A percentile compares a stretch with the other conserved stretches of the same genome.
These are phyloP conservation scores for Leptographium flavum DNA, from an alignment of 2,329 filamentous ascomycete species.

Conservation along the genomic window DNA sequence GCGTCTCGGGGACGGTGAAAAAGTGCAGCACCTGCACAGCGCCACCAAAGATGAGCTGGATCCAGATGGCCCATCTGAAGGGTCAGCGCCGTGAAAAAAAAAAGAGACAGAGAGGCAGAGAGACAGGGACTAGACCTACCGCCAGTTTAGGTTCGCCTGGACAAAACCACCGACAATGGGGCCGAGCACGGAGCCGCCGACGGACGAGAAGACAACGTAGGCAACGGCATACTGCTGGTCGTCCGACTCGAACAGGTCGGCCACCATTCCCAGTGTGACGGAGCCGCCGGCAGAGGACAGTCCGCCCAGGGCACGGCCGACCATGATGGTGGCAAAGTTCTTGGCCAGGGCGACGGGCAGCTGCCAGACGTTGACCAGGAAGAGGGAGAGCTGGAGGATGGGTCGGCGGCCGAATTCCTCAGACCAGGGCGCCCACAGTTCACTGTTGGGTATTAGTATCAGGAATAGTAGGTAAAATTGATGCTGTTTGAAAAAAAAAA, in stretches of 20 bases:
- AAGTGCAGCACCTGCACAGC: slow-evolving; percentile 54
- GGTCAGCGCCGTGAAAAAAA: neutral
- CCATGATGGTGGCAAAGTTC: slow-evolving; percentile 57
- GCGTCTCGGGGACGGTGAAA: slow-evolving; percentile 61
- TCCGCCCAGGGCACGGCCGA: slow-evolving; percentile 56
- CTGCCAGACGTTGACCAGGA: slow-evolving; percentile 67
- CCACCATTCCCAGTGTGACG: slow-evolving; percentile 62
- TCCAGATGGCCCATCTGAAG: slow-evolving; percentile 52
- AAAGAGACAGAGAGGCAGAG: too few relatives aligned
- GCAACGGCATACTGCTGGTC: slow-evolving; percentile 62
- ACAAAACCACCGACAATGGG: slow-evolving; percentile 69
- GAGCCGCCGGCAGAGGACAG: slow-evolving; percentile 59
- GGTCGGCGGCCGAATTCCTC: slow-evolving; percentile 70
- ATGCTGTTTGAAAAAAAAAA: too few relatives aligned
- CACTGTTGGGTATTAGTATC: too few relatives aligned
- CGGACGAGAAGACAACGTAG: slow-evolving; percentile 65
- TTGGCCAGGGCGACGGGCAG: slow-evolving; percentile 57
- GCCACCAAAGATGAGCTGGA: slow-evolving; percentile 66
- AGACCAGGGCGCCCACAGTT: slow-evolving; percentile 78
- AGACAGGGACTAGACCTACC: slow-evolving; percentile 13
- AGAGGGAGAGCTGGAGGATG: slow-evolving; percentile 57
- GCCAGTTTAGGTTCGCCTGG: slow-evolving; percentile 52
- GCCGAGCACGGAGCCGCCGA: slow-evolving; percentile 62
- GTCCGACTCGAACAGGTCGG: slow-evolving; percentile 58
- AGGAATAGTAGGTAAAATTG: too few relatives aligned